Evolutionary conservation across 495 filamentous ascomycete species (phyloP).

Genomic region (Hyphodiscus hymeniophilus): DNA sequence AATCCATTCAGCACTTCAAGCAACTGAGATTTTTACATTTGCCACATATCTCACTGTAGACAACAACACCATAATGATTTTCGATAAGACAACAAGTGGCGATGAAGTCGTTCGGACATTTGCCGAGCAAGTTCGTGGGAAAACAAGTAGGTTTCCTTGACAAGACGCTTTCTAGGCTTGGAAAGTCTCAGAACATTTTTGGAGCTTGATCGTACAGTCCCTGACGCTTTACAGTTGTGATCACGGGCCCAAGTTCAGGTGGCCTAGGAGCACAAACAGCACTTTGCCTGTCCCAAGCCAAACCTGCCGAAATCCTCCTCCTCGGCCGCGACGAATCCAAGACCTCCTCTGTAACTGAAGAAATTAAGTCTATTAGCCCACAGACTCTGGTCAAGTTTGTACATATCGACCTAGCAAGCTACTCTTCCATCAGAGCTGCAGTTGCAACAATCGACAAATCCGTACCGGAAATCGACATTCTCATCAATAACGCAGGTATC

Average conservation of each 20-base stretch:
- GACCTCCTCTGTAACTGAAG: constrained; percentile 26
- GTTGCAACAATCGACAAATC: constrained; percentile 19
- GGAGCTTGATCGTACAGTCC: not conserved
- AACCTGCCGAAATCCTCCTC: constrained; percentile 34
- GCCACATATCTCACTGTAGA: too few relatives aligned
- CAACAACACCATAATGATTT: not conserved
- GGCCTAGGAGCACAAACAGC: constrained; percentile 40
- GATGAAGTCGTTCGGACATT: constrained; percentile 36
- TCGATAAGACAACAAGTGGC: constrained; percentile 26
- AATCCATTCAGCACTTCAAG: too few relatives aligned
- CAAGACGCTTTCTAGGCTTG: not conserved
- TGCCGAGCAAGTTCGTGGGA: constrained; percentile 28
- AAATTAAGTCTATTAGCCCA: constrained; percentile 3
- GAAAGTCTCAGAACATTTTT: too few relatives aligned
- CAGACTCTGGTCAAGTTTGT: not conserved
- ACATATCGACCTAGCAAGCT: not conserved
- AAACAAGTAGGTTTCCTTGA: constrained; percentile 25
- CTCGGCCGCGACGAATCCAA: constrained; percentile 30
- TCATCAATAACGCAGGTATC: constrained; percentile 27
- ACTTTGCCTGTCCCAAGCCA: constrained; percentile 30
- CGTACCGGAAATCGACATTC: constrained; percentile 22
- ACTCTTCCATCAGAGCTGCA: constrained; percentile 22
- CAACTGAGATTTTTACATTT: too few relatives aligned
- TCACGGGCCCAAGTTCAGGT: constrained; percentile 38
- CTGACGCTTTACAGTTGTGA: constrained; percentile 11